phyloP scores from a whole-genome alignment of 169 alveolate genomes.

The Cytauxzoon felis region DNA sequence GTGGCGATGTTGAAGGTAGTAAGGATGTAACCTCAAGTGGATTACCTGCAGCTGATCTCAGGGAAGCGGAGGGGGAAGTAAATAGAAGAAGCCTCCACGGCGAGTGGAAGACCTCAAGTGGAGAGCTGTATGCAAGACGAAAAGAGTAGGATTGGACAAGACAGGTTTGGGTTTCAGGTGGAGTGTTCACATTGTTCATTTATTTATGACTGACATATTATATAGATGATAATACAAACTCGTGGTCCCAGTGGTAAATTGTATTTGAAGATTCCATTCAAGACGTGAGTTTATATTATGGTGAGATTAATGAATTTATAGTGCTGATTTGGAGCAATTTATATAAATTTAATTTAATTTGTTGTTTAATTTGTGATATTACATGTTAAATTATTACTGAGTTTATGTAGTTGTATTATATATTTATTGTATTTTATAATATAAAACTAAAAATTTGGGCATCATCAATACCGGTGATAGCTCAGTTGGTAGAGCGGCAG shows the following conservation, averaged over 20 bases:
- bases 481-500: conserved; percentile 97
- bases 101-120: too few species aligned
- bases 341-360: not conserved
- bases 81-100: too few species aligned
- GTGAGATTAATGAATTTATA: not conserved
- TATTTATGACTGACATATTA: not conserved
- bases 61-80: too few species aligned
- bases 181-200: too few species aligned
- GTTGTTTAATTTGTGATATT: not conserved
- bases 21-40: too few species aligned
- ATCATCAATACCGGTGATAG: conserved; percentile 83
- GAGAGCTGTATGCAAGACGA: too few species aligned
- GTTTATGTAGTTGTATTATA: not conserved
- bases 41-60: too few species aligned
- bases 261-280: conserved; percentile 50
- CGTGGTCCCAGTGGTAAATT: conserved; percentile 59
- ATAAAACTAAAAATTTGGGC: conserved; percentile 2
- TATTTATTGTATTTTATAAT: not conserved
- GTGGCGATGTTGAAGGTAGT: too few species aligned
- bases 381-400: not conserved
- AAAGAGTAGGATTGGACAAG: too few species aligned
- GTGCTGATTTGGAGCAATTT: conserved; percentile 44
- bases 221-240: conserved; percentile 50
- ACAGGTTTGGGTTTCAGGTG: too few species aligned
- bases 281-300: conserved; percentile 12